Conservation (phyloP, 1,284 basidiomycete species). For the Moniliophthora roreri region DNA sequence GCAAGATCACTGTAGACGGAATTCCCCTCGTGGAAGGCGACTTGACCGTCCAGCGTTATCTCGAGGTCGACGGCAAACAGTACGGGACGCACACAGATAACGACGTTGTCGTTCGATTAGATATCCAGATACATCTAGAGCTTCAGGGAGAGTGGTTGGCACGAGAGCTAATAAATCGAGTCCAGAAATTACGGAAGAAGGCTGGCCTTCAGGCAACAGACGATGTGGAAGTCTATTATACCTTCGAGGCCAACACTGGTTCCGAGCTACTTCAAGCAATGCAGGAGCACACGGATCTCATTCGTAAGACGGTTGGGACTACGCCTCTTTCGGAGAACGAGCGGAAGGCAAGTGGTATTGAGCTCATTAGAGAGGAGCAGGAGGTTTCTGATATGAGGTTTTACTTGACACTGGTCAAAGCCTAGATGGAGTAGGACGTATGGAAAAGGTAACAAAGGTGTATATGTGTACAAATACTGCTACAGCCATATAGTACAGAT, state of each 20-base stretch:
- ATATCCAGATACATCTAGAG: slow-evolving; percentile 86
- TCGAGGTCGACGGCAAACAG: slow-evolving; percentile 73
- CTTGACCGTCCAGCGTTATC: slow-evolving; percentile 87
- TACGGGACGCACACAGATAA: slow-evolving; percentile 91
- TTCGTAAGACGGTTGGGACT: slow-evolving; percentile 77
- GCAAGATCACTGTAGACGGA: slow-evolving; percentile 85
- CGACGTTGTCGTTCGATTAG: slow-evolving; percentile 92
- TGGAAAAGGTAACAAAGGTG: slow-evolving; percentile 18
- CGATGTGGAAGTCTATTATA: slow-evolving; percentile 90
- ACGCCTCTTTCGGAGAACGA: slow-evolving; percentile 64
- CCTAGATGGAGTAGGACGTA: slow-evolving; percentile 25
- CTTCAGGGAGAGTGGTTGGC: slow-evolving; percentile 88
- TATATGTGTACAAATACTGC: slow-evolving; percentile 27
- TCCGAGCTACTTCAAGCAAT: slow-evolving; percentile 75
- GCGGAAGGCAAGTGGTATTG: slow-evolving; percentile 42
- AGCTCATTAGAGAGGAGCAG: slow-evolving; percentile 82
- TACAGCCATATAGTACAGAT: slow-evolving; percentile 21
- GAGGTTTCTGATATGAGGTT: slow-evolving; percentile 87
- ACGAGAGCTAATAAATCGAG: slow-evolving; percentile 89
- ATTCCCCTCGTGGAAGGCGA: slow-evolving; percentile 91
- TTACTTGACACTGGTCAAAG: slow-evolving; percentile 60
- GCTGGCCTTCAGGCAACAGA: slow-evolving; percentile 94
- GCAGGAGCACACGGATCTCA: slow-evolving; percentile 66
- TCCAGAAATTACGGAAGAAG: slow-evolving; percentile 96
- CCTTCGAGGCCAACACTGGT: slow-evolving; percentile 72